phyloP scores from a whole-genome alignment of 257 asterid species.

The Jaltomata sinuosa region DNA sequence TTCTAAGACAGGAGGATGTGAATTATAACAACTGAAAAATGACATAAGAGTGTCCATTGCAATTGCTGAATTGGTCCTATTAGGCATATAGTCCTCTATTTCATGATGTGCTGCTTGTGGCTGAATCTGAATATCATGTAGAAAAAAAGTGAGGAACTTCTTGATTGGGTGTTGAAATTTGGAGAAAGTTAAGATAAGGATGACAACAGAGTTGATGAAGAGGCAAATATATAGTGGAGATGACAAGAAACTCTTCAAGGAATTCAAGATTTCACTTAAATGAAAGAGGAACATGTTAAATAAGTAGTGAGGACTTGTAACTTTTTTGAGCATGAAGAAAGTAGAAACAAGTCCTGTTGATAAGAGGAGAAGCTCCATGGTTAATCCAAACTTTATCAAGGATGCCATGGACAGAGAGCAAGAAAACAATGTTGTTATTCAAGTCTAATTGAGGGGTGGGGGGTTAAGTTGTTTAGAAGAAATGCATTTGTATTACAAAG shows the following conservation, averaged over 20 bases:
- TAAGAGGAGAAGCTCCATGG: slow-evolving; percentile 37
- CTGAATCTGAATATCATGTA: background rate
- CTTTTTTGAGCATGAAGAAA: slow-evolving; percentile 22
- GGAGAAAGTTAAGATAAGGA: slow-evolving; percentile 38
- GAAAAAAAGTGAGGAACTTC: background rate
- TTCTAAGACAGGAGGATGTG: background rate
- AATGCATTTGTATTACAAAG: background rate
- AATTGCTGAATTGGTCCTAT: background rate
- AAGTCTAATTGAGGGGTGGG: background rate
- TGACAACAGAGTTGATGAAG: slow-evolving; percentile 34
- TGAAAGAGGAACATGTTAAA: slow-evolving; percentile 15
- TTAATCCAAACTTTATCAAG: slow-evolving; percentile 21
- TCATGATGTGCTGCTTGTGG: background rate
- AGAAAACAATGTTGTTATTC: background rate
- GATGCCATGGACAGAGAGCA: slow-evolving; percentile 17
- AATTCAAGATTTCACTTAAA: slow-evolving; percentile 18
- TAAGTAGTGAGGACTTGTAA: slow-evolving; percentile 12
- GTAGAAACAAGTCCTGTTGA: slow-evolving; percentile 29
- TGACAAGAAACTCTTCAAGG: slow-evolving; percentile 21
- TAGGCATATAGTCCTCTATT: background rate
- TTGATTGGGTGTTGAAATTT: slow-evolving; percentile 12
- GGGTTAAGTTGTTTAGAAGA: background rate
- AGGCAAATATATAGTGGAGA: slow-evolving; percentile 35
- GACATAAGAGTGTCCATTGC: background rate
- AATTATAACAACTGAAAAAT: background rate